Evolutionary conservation across 2,329 filamentous ascomycete species (phyloP).

Genomic region (Ascochyta rabiei): DNA sequence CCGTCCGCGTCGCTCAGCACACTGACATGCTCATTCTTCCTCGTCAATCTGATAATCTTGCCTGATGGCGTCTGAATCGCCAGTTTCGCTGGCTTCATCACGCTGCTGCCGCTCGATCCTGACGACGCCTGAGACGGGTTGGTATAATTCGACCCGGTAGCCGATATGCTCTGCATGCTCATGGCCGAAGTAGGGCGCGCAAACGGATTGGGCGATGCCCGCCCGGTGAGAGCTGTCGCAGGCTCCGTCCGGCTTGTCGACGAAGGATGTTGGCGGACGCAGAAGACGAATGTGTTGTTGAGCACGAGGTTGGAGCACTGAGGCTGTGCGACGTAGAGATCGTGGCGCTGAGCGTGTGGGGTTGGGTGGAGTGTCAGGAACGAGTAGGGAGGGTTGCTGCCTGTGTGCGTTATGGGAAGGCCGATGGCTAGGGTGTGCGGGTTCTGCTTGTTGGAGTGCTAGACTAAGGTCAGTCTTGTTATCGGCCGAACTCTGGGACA

Average conservation of each 20-base stretch:
- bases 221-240: slow-evolving; percentile 49
- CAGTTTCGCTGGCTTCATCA: slow-evolving; percentile 85
- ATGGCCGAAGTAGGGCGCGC: slow-evolving; percentile 63
- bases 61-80: slow-evolving; percentile 93
- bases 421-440: slow-evolving; percentile 89
- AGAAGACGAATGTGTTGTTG: slow-evolving; percentile 98
- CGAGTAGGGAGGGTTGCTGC: slow-evolving; percentile 92
- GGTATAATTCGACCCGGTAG: slow-evolving; percentile 59
- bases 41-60: slow-evolving; percentile 87
- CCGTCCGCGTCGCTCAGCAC: slow-evolving; percentile 67
- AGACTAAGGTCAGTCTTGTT: slow-evolving; percentile 22
- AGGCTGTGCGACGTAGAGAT: slow-evolving; percentile 95
- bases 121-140: slow-evolving; percentile 63
- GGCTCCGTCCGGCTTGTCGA: slow-evolving; percentile 51
- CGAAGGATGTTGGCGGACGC: slow-evolving; percentile 89
- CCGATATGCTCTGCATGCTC: slow-evolving; percentile 64
- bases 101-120: slow-evolving; percentile 62
- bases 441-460: slow-evolving; percentile 92
- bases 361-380: slow-evolving; percentile 94
- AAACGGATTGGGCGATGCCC: slow-evolving; percentile 59
- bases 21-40: slow-evolving; percentile 73
- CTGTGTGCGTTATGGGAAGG: slow-evolving; percentile 86
- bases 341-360: slow-evolving; percentile 94
- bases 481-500: neutral
- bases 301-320: slow-evolving; percentile 87